Base-by-base conservation (phyloP, 768 basidiomycete genomes). In the Daedaleopsis nitida region DNA sequence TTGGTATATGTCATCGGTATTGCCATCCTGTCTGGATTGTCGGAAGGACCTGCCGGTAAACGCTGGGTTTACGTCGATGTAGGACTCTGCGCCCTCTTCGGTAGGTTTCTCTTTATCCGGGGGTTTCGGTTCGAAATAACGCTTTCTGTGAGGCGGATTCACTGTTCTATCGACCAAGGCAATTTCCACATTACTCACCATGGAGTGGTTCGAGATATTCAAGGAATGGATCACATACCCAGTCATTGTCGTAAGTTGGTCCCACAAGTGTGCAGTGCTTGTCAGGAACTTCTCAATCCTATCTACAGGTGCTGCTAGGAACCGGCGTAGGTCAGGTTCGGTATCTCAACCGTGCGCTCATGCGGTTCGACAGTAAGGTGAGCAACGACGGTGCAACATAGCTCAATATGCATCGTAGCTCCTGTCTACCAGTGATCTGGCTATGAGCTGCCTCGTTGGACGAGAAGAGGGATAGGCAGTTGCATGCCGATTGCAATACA, bases 91-190 rank as follows among this genome's bases (percentile, higher is more conserved):
- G 94, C 93, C 13, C 73, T 95, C 1, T 93, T 92, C 72, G 91
- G 91, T 89, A 58, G 51, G 71, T 32, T 32, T n/a, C 77, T 34
- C 50, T 55, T 45, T 32, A n/a, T 12, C 39, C 10, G 0, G 13
- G 4, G 7, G 12, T 35, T 3, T 11, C 24, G n/a, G 19, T 21
- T 19, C 9, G 17, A 4, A n/a, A 2, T 27, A 24, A 27, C 44
- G 8, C 21, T 3, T 42, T 12, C 17, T 3, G 17, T 3, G 4
- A 92, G 92, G 92, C n/a, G 94, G 92, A 3, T 98, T 94, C 73
- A 96, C 96, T 4, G 96, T 98, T 0, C 79, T 99, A 2, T 86
- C 92, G 1, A 98, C 96, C 10, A 98, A 99, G 70, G 96, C 92
- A 0, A 73, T 96, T 45, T 95, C 94, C 14, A 92, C 89, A 0